Evolutionary conservation across 2,329 filamentous ascomycete species (phyloP), one percentile per base, ranked within the genome.

Genomic region (Thermomyces lanuginosus): DNA sequence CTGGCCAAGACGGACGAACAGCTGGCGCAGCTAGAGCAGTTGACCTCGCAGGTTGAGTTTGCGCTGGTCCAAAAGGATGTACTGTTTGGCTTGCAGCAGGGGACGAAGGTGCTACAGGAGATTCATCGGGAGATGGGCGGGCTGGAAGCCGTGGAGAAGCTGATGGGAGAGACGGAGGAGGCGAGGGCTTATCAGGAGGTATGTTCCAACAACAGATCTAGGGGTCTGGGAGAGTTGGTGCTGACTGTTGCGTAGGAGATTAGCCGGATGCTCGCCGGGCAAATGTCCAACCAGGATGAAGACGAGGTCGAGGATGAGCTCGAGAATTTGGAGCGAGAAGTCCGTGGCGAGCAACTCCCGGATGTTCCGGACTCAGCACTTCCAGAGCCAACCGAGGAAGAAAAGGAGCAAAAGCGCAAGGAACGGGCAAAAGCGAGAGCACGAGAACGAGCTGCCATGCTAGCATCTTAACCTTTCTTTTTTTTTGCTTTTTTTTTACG

Each of bases 291-390:
- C 45, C 78, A 91, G 44, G 89, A 98, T 53, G 89, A 98, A 53
- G 86, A 95, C 46, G 89, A 93, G 45, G 89, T 98, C 17, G 89
- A 98, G 49, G 84, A 93, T 45, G 89, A 98, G 57, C 62, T 98
- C 27, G 81, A 79, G 29, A 76, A 74, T 1, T 63, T 98, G 37
- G 78, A 84, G 51, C 63, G 61, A 21, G 72, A 84, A 44, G 50
- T 72, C 16, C 37, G 42, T 13, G 49, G 48, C 5, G 36, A 41
- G 18, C 39, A 44, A 10, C 36, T 60, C 13, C 57, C 58, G 7
- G 44, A 50, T 36, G 48, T 38, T n/a, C 56, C 58, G 8, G 44
- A 39, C n/a, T 38, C 46, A 4, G 36, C 41, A 16, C 36, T 50
- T 5, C 44, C 43, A 12, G 43, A 43, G 29, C 40, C 45, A 12